These are phyloP conservation scores for Elsinoe batatas DNA, from an alignment of 2,329 filamentous ascomycete species.

Conservation along the genomic window DNA sequence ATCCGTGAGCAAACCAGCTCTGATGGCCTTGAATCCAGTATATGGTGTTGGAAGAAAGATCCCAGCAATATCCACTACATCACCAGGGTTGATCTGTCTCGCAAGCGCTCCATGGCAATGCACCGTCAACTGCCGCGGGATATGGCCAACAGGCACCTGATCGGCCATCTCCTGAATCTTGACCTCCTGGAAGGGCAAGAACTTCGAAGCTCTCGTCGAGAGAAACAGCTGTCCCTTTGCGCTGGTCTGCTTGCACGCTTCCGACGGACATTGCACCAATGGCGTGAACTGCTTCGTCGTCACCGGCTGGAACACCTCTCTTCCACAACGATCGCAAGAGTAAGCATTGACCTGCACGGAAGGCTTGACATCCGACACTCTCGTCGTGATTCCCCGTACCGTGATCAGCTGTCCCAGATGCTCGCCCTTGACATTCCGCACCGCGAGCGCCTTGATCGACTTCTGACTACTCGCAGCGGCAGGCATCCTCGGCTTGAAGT, in stretches of 20 bases:
- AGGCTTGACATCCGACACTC: conserved; percentile 96
- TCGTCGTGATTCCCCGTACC: conserved; percentile 82
- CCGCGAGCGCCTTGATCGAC: conserved; percentile 61
- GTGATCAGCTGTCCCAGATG: conserved; percentile 91
- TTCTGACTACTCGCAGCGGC: conserved; percentile 52
- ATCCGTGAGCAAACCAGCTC: conserved; percentile 89
- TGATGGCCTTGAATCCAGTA: conserved; percentile 97
- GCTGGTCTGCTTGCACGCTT: conserved; percentile 84
- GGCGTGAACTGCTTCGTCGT: conserved; percentile 85
- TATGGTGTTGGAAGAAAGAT: conserved; percentile 97
- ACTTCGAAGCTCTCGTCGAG: conserved; percentile 93
- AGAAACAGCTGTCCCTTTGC: conserved; percentile 88
- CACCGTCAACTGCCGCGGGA: conserved; percentile 81
- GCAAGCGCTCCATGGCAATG: conserved; percentile 82
- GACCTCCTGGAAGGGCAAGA: conserved; percentile 93
- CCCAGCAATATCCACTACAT: conserved; percentile 86
- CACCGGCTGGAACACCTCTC: conserved; percentile 95
- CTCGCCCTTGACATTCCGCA: conserved; percentile 84
- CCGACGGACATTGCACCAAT: conserved; percentile 73
- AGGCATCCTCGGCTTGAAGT: conserved; percentile 84
- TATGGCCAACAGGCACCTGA: conserved; percentile 95
- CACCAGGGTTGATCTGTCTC: conserved; percentile 80
- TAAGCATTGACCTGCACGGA: conserved; percentile 97
- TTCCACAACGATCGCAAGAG: conserved; percentile 91
- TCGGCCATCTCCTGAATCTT: conserved; percentile 99